Evolutionary conservation across 495 filamentous ascomycete species (phyloP), one percentile per base, ranked within the genome.

Genomic region (Astrocystis sublimbata): DNA sequence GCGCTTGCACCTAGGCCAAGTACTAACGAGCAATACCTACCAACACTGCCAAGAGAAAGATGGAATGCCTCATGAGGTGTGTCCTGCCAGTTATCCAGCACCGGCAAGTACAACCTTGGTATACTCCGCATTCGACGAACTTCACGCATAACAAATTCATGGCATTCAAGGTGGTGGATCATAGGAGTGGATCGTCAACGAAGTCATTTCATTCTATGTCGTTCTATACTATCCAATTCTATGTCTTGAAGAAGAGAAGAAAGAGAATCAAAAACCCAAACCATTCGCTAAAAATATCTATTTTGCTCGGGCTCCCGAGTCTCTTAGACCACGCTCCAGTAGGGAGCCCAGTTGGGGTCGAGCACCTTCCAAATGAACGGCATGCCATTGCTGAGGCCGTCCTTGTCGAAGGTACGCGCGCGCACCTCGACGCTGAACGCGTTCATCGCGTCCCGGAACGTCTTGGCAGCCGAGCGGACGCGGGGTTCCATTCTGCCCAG

Each of bases 361-460:
- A 74, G 58, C 19, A 62, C 60, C 19, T 62, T 70, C 73, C 73
- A 78, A 6, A 76, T 38, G 58, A 78, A 76, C 38, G 75, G 75
- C 75, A 78, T 78, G 9, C 74, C 75, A 52, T 72, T 68, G 31
- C 56, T 62, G 17, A 78, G 63, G 24, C 75, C 75, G 4, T 70
- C 51, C 33, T 45, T 50, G 63, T 74, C 74, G 63, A 78, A 78
- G 0, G 26, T 56, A 36, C 68, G 70, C 3, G 51, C 53, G 23
- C 56, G 62, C 23, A 76, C 63, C 28, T 62, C 41, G 10, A 49
- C 53, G 51, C 74, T 74, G 49, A 76, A 68, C 9, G 10, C 41
- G 36, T 66, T 42, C 65, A 75, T 71, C 28, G 61, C 41, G 26
- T n/a, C 49, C 59, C 64, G 50, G 26, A 65, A 65, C 53, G 43